Evolutionary conservation across 2,329 filamentous ascomycete genomes (phyloP).

Genomic region (Stagonosporopsis rhizophila): DNA sequence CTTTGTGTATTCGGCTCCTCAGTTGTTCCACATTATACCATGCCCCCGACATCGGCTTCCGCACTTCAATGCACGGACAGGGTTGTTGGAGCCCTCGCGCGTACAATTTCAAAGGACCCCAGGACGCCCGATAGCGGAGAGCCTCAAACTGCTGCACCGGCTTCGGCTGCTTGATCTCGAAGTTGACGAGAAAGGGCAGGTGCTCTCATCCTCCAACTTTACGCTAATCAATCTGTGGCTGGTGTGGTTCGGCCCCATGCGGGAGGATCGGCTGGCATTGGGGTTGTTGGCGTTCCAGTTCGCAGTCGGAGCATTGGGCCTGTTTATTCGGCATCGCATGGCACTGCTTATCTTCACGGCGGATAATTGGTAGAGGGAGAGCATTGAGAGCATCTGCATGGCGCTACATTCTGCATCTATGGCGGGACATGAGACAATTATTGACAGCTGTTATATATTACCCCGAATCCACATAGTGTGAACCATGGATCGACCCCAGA

Average conservation of each 20-base stretch:
- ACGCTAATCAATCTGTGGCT: conserved; percentile 96
- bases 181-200: conserved; percentile 70
- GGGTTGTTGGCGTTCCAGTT: conserved; percentile 84
- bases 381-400: conserved; percentile 5
- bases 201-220: conserved; percentile 85
- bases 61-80: conserved; percentile 83
- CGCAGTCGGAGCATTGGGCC: conserved; percentile 75
- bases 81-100: conserved; percentile 84
- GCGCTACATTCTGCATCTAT: conserved; percentile 6
- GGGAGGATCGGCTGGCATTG: conserved; percentile 81
- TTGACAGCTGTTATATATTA: conserved; percentile 2
- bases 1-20: conserved; percentile 90
- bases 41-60: conserved; percentile 94
- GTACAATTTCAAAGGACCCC: conserved; percentile 79
- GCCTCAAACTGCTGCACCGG: conserved; percentile 71
- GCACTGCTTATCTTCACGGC: conserved; percentile 88
- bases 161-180: conserved; percentile 73
- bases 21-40: conserved; percentile 87
- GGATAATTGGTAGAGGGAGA: conserved; percentile 68
- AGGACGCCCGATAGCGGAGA: conserved; percentile 65
- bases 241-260: conserved; percentile 90
- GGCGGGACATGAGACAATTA: not conserved
- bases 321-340: conserved; percentile 85
- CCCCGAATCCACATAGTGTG: not conserved
- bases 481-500: conserved; percentile 6